Evolutionary conservation across 2,329 filamentous ascomycete species (phyloP).

Genomic region (Diaporthe nobilis): DNA sequence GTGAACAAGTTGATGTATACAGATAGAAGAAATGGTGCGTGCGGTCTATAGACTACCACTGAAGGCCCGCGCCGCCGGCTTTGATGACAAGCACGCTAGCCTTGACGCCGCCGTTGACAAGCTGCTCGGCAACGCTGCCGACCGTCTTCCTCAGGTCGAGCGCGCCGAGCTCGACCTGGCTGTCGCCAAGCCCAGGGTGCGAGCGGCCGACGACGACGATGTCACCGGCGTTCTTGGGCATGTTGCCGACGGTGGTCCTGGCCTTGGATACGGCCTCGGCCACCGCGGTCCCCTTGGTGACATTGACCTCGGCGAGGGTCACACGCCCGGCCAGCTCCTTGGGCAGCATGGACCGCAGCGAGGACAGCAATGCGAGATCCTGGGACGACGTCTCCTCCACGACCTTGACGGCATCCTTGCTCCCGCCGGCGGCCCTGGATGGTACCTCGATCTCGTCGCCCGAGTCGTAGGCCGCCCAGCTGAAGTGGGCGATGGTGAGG

Average conservation of each 20-base stretch:
- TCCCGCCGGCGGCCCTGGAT: slow-evolving; percentile 41
- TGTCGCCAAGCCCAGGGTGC: slow-evolving; percentile 51
- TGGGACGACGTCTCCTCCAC: slow-evolving; percentile 51
- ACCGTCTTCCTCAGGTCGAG: slow-evolving; percentile 66
- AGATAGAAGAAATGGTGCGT: not conserved
- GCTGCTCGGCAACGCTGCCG: slow-evolving; percentile 71
- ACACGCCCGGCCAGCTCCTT: slow-evolving; percentile 52
- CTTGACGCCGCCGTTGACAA: slow-evolving; percentile 71
- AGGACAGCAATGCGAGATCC: slow-evolving; percentile 53
- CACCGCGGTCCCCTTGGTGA: slow-evolving; percentile 57
- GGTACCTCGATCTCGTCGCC: slow-evolving; percentile 44
- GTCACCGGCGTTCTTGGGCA: slow-evolving; percentile 77
- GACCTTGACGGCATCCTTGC: slow-evolving; percentile 47
- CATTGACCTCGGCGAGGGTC: slow-evolving; percentile 64
- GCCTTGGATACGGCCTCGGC: slow-evolving; percentile 67
- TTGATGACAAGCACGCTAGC: slow-evolving; percentile 63
- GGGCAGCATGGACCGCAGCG: slow-evolving; percentile 52
- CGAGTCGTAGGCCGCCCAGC: slow-evolving; percentile 48
- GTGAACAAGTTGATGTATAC: not conserved
- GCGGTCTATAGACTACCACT: not conserved
- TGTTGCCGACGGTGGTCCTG: slow-evolving; percentile 70
- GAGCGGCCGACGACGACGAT: slow-evolving; percentile 76
- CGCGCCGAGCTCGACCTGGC: slow-evolving; percentile 46
- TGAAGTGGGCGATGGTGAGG: slow-evolving; percentile 79
- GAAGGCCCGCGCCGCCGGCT: slow-evolving; percentile 39